Base-by-base conservation (phyloP, 805 yeast species). In the Saccharomyces paradoxus region DNA sequence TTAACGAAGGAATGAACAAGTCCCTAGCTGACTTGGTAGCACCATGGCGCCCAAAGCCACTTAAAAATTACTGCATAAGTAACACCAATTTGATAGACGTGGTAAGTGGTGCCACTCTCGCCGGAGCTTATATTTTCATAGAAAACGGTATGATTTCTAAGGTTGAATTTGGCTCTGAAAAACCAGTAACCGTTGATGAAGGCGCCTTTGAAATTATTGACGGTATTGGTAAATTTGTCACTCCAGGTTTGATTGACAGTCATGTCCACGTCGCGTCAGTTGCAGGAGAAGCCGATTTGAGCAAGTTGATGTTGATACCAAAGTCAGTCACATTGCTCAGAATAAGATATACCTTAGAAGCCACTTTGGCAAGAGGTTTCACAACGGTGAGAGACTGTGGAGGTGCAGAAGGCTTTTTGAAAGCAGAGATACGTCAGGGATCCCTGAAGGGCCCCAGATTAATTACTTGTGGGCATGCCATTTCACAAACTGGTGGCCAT, bases 331-430 rank as follows among this genome's bases (percentile, higher is more conserved):
- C 56, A 17, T 32, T 56, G 17, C 28, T 56, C 46, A 50, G 58
- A 46, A 50, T 56, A 22, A 51, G 58, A 28, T 50, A 54, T 41
- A 56, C 51, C 14, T 22, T 56, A 32, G 56, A 56, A 46, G 51
- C 53, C 14, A 37, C 56, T n/a, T 41, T 55, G 32, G 48, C 49
- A 21, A 28, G 58, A 32, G 58, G 58, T 17, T 56, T 56, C 37
- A 56, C 58, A 10, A 56, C 58, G 12, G 17, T 56, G 21, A 56
- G 58, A 49, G 58, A 56, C 37, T 56, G 58, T 30, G 58, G 58
- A 2, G 58, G 58, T 30, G 56, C 56, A 12, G 58, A 56, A 46
- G 52, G 56, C 5, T 56, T 51, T 49, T 27, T 56, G 4, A 56
- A 56, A 27, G 51, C 53, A n/a, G 56, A 56, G 17, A 28, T 56